Evolutionary conservation across 2,329 filamentous ascomycete genomes (phyloP).

Genomic region (Talaromyces sp.): DNA sequence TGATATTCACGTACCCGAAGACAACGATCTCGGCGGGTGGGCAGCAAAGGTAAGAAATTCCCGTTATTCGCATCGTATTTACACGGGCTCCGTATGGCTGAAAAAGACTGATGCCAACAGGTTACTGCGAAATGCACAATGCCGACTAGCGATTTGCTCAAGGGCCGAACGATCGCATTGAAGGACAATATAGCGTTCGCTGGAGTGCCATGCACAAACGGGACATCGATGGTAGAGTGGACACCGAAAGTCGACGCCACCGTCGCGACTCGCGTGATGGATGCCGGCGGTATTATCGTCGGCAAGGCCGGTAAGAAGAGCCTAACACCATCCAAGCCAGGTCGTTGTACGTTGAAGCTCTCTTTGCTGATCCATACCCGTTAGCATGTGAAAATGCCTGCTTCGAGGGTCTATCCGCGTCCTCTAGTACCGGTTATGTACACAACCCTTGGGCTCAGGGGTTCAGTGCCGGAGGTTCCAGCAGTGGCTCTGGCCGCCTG

Average conservation of each 20-base stretch:
- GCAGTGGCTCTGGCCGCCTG: not conserved
- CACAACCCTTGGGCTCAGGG: not conserved
- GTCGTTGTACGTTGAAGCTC: not conserved
- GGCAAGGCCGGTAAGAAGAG: not conserved
- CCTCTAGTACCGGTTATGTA: not conserved
- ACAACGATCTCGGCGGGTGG: conserved; percentile 7
- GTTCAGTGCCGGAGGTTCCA: not conserved
- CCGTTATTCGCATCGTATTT: too few relatives aligned
- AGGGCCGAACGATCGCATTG: not conserved
- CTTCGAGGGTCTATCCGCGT: not conserved
- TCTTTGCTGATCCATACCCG: conserved; percentile 2
- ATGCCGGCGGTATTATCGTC: not conserved
- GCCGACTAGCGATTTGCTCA: not conserved
- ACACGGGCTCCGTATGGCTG: not conserved
- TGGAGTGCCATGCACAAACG: not conserved
- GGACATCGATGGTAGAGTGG: not conserved
- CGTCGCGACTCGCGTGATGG: not conserved
- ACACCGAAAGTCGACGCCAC: not conserved
- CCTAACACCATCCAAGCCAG: not conserved
- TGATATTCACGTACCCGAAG: conserved; percentile 3
- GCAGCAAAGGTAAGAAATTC: not conserved
- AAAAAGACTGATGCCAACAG: not conserved
- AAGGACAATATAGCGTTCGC: not conserved
- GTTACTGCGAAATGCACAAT: conserved; percentile 6
- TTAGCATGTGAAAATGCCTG: conserved; percentile 1